phyloP scores from a whole-genome alignment of 2,329 filamentous ascomycete species.

The Microdochium bolleyi region DNA sequence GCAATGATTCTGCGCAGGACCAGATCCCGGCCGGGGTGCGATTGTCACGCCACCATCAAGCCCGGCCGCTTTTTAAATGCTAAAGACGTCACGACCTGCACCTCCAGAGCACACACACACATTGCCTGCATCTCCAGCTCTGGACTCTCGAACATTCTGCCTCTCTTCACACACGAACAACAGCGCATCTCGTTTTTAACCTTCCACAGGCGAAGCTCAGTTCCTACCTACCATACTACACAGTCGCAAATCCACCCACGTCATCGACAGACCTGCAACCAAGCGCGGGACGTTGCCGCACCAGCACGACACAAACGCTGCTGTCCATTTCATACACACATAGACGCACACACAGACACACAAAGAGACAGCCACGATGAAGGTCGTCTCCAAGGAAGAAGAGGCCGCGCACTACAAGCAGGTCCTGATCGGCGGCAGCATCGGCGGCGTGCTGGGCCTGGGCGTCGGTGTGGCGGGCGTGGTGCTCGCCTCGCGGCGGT shows the following conservation, averaged over 20 bases:
- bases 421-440: slow-evolving; percentile 70
- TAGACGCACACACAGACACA: slow-evolving; percentile 2
- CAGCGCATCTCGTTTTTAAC: no score
- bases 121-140: not conserved
- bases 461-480: slow-evolving; percentile 61
- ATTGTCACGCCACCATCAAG: no score
- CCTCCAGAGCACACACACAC: no score
- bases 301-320: not conserved
- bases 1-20: not conserved
- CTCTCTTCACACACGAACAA: no score
- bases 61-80: no score
- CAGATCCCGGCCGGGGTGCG: not conserved
- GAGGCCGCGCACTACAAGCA: slow-evolving; percentile 76
- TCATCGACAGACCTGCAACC: no score
- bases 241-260: not conserved
- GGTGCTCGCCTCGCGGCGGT: slow-evolving; percentile 59
- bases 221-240: no score
- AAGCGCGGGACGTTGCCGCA: no score
- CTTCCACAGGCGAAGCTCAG: no score
- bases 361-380: slow-evolving; percentile 53
- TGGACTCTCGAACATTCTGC: no score
- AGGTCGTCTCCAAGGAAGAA: slow-evolving; percentile 91
- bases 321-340: not conserved
- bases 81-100: not conserved
- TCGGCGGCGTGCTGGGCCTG: slow-evolving; percentile 65